Evolutionary conservation across 352 stramenopile genomes (phyloP), one percentile per base, ranked within the genome.

Genomic region (Peronospora belbahrii): DNA sequence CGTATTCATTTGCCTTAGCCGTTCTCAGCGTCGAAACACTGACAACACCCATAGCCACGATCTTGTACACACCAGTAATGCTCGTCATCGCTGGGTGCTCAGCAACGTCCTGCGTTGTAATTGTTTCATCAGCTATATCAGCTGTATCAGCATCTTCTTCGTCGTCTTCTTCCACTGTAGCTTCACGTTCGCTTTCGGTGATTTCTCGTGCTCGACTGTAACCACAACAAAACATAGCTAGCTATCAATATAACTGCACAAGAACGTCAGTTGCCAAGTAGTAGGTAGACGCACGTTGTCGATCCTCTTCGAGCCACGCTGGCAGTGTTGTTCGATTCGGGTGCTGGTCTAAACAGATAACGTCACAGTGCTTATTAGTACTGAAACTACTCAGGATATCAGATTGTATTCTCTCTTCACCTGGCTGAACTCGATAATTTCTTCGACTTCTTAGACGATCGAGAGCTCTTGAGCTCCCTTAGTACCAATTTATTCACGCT

Each of bases 1-100:
- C 74, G 38, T 91, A 91, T 48, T 91, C 80, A 43, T 91, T 91
- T 7, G 80, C 62, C 52, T 88, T 88, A 42, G 71, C 68, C 23
- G 59, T 76, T 45, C 71, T 74, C 15, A 88, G 43, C 4, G 71
- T 88, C 15, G 76, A 88, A n/a, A 91, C 74, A 44, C 77, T 88
- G 27, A 88, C 76, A 41, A 75, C 80, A 23, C 65, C 62, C 80
- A 88, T 88, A 17, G 74, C 74, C 10, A 84, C 75, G 9, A 84
- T 74, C 48, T 77, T 75, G 51, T 91, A 88, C n/a, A 88, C 79
- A 27, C 79, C 79, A 6, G 79, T 90, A 54, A 91, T 86, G 41
- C 72, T 88, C 33, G 71, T 77, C 34, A 90, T 74, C 6, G 76
- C 57, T 3, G 79, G 78, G 39, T 89, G 78, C 25, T 87, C 73